phyloP scores from a whole-genome alignment of 2,329 filamentous ascomycete genomes.

The Tympanopsis confertula region DNA sequence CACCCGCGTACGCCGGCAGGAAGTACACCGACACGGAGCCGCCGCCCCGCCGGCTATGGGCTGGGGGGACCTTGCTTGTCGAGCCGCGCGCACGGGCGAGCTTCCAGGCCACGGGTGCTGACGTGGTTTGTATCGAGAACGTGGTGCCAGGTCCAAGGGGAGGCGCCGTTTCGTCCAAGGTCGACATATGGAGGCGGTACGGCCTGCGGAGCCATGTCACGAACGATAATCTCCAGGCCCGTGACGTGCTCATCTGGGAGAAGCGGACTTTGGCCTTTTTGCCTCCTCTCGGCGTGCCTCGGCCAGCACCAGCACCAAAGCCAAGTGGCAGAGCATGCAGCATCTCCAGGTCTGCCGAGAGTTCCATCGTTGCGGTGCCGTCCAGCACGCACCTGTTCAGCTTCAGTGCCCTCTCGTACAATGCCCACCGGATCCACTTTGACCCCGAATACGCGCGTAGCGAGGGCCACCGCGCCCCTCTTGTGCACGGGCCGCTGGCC shows the following conservation, averaged over 20 bases:
- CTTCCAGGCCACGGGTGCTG: too few species aligned
- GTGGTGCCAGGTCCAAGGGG: too few species aligned
- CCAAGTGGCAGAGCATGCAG: not conserved
- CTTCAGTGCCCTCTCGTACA: conserved; percentile 83
- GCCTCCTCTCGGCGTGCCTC: too few species aligned
- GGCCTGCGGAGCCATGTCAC: not conserved
- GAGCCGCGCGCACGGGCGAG: too few species aligned
- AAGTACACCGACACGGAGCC: too few species aligned
- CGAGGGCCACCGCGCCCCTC: conserved; percentile 63
- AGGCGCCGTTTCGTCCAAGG: not conserved
- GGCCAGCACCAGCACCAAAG: not conserved
- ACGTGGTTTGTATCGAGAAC: too few species aligned
- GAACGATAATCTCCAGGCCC: not conserved
- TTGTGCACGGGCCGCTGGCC: conserved; percentile 80
- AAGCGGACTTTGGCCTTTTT: not conserved
- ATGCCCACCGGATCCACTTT: conserved; percentile 83
- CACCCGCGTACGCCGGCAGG: too few species aligned
- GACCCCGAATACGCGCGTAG: conserved; percentile 59
- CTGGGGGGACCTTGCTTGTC: too few species aligned
- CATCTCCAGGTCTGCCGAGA: not conserved
- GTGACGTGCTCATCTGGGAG: not conserved
- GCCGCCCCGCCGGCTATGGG: too few species aligned
- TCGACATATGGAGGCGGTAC: not conserved
- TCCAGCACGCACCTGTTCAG: conserved; percentile 60
- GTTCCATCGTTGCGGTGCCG: not conserved